phyloP scores from a whole-genome alignment of 495 filamentous ascomycete genomes.

The Penicillium egyptiacum region DNA sequence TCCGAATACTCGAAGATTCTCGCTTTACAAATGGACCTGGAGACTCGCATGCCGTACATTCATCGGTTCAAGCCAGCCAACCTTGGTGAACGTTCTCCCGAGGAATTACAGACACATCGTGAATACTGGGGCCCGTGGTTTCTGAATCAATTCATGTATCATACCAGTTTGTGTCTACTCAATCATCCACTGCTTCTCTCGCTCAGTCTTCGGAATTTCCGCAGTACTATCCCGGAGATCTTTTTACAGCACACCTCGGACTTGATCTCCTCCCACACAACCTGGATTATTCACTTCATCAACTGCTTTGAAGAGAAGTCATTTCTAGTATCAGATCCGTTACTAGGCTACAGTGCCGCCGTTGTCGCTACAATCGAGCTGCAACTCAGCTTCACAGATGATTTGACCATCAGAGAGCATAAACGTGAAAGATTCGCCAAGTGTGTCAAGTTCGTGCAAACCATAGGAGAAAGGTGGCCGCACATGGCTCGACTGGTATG shows the following conservation, averaged over 20 bases:
- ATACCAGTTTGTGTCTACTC: constrained; percentile 49
- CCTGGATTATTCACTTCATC: constrained; percentile 52
- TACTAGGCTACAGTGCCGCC: constrained; percentile 50
- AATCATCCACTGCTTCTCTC: constrained; percentile 50
- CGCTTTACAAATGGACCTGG: constrained; percentile 48
- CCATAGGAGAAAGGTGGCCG: constrained; percentile 44
- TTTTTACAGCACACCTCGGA: constrained; percentile 51
- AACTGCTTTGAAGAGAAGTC: constrained; percentile 46
- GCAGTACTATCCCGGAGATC: constrained; percentile 49
- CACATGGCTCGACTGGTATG: constrained; percentile 49
- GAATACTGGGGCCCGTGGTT: constrained; percentile 53
- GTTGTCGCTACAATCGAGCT: constrained; percentile 52
- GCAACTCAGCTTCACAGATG: constrained; percentile 48
- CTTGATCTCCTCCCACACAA: constrained; percentile 47
- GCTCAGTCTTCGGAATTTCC: constrained; percentile 46
- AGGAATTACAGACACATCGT: constrained; percentile 41
- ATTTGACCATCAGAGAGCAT: constrained; percentile 36
- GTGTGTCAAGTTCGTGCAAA: constrained; percentile 47
- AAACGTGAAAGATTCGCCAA: constrained; percentile 47
- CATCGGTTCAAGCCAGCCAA: constrained; percentile 49
- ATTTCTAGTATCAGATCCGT: constrained; percentile 46
- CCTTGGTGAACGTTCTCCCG: constrained; percentile 38
- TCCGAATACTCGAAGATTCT: constrained; percentile 52
- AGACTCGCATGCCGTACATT: constrained; percentile 47
- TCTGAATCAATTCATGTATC: constrained; percentile 50